Percentiles rank a stretch among this genome's conserved stretches.
These are phyloP conservation scores for Endothia cerciana DNA, from an alignment of 2,329 filamentous ascomycete species.

Conservation along the genomic window DNA sequence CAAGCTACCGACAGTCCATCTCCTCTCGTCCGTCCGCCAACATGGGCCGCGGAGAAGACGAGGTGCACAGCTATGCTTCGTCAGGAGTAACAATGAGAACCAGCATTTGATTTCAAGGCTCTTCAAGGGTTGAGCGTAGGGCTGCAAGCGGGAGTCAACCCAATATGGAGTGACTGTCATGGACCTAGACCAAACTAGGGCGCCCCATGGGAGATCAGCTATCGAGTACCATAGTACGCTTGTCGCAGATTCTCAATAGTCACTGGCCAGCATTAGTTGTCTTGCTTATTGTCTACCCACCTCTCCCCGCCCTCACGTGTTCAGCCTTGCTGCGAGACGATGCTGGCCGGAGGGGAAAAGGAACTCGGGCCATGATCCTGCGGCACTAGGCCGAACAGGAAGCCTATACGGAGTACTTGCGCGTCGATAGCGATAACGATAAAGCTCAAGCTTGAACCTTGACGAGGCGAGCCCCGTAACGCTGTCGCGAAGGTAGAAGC, in stretches of 20 bases:
- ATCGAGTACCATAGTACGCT: background rate
- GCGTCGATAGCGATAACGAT: conserved; percentile 27
- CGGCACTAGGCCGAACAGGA: background rate
- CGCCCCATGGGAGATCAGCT: background rate
- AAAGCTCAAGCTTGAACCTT: conserved; percentile 28
- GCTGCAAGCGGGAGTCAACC: background rate
- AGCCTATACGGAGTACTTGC: conserved; percentile 3
- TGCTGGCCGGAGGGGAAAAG: background rate
- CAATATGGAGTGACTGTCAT: background rate
- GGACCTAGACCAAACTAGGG: background rate
- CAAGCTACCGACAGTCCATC: background rate
- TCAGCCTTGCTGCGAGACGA: conserved; percentile 9
- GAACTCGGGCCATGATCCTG: background rate
- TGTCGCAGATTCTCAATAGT: background rate
- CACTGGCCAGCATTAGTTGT: background rate
- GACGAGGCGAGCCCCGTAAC: conserved; percentile 9
- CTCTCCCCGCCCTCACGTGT: background rate
- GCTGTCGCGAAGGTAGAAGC: conserved; percentile 6
- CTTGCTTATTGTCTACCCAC: background rate
- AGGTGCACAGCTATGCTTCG: background rate
- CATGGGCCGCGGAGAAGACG: background rate
- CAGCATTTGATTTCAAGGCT: background rate
- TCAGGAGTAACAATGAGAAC: background rate
- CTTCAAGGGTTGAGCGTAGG: background rate
- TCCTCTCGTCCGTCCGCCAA: background rate